Conservation (phyloP, 202 grass and related monocot species). For the Hordeum pubiflorum region DNA sequence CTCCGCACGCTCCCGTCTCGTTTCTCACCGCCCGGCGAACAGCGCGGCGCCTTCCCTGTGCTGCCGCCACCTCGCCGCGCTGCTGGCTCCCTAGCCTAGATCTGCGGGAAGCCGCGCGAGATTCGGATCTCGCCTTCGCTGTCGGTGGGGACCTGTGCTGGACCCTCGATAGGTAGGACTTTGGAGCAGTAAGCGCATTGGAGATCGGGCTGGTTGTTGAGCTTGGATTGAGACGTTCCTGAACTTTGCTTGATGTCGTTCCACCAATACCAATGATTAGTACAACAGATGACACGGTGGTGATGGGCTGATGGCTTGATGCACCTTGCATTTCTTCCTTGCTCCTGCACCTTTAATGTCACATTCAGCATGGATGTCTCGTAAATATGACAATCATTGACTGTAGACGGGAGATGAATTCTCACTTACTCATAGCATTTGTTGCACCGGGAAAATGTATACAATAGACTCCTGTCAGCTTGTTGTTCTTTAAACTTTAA, state of each 20-base stretch:
- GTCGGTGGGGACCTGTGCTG: not conserved
- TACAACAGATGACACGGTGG: not conserved
- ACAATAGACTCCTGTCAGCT: not conserved
- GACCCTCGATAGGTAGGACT: not conserved
- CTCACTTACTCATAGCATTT: not conserved
- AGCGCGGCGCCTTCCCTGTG: not conserved
- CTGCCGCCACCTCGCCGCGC: not conserved
- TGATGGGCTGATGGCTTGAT: not conserved
- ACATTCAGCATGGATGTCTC: not conserved
- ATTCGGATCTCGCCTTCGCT: constrained; percentile 23
- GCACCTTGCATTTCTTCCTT: not conserved
- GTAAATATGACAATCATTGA: not conserved
- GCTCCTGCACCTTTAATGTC: not conserved
- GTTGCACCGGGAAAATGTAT: not conserved
- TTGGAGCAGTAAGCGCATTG: not conserved
- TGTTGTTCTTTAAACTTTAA: not conserved
- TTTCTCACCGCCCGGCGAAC: not conserved
- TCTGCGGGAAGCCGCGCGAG: constrained; percentile 14
- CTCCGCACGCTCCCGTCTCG: not conserved
- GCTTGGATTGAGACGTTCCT: not conserved
- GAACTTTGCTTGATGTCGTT: not conserved
- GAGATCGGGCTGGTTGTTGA: not conserved
- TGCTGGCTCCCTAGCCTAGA: constrained; percentile 15
- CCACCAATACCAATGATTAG: too few relatives aligned
- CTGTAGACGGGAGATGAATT: not conserved